Percentiles rank a stretch among this genome's conserved stretches.
These are phyloP conservation scores for Claviceps paspali DNA, from an alignment of 2,329 filamentous ascomycete genomes.

Conservation along the genomic window DNA sequence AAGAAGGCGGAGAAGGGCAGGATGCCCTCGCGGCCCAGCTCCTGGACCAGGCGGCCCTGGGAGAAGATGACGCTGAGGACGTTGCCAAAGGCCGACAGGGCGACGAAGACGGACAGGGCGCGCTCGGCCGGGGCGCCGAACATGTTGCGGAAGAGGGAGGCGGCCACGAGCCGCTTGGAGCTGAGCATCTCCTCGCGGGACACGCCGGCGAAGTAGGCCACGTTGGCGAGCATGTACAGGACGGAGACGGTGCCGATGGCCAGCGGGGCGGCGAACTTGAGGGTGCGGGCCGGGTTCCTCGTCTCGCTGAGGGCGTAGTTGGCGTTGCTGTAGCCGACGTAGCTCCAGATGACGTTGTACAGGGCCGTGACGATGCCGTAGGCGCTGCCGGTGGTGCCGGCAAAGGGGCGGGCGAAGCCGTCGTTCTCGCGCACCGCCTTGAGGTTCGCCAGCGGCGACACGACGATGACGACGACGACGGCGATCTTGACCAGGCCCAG, in stretches of 20 bases:
- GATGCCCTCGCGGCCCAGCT: slow-evolving; percentile 51
- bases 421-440: slow-evolving; percentile 40
- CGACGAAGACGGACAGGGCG: slow-evolving; percentile 49
- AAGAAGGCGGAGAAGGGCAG: slow-evolving; percentile 47
- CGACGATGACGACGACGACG: slow-evolving; percentile 49
- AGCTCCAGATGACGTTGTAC: slow-evolving; percentile 59
- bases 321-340: slow-evolving; percentile 52
- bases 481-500: slow-evolving; percentile 51
- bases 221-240: slow-evolving; percentile 52
- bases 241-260: slow-evolving; percentile 42
- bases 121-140: slow-evolving; percentile 38
- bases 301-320: slow-evolving; percentile 53
- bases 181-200: slow-evolving; percentile 36
- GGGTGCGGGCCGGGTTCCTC: slow-evolving; percentile 46
- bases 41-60: slow-evolving; percentile 49
- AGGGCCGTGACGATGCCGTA: slow-evolving; percentile 55
- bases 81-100: slow-evolving; percentile 52
- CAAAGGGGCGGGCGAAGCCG: slow-evolving; percentile 49
- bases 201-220: slow-evolving; percentile 49
- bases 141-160: slow-evolving; percentile 40
- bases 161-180: slow-evolving; percentile 36
- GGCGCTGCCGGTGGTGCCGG: slow-evolving; percentile 48
- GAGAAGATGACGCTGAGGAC: slow-evolving; percentile 54
- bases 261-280: slow-evolving; percentile 48
- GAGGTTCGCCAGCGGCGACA: slow-evolving; percentile 46